A percentile compares a stretch with the other conserved stretches of the same genome.
Evolutionary conservation across 2,329 filamentous ascomycete species (phyloP).

Genomic region (Paecilomyces formosus): DNA sequence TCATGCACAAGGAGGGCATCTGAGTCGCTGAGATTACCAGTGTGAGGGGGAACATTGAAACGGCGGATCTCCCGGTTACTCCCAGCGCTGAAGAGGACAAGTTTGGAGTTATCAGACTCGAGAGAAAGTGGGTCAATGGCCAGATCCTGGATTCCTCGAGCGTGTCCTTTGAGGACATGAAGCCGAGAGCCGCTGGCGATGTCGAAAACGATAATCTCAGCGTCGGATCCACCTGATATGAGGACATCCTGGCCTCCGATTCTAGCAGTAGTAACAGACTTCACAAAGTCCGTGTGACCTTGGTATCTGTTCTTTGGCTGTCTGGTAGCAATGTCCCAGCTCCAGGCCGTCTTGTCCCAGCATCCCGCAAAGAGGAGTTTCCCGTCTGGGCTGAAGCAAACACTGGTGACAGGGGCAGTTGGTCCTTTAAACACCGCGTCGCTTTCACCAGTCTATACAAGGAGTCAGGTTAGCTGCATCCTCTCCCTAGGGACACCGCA

Average conservation of each 20-base stretch:
- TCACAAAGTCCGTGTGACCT: constrained; percentile 88
- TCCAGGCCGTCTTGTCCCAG: constrained; percentile 92
- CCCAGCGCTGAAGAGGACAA: constrained; percentile 69
- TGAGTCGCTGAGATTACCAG: constrained; percentile 46
- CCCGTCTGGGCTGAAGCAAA: constrained; percentile 55
- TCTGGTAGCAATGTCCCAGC: constrained; percentile 61
- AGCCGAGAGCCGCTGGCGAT: constrained; percentile 58
- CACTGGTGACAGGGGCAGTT: constrained; percentile 68
- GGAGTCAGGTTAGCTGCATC: constrained; percentile 7
- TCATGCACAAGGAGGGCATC: constrained; percentile 71
- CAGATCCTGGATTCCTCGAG: constrained; percentile 72
- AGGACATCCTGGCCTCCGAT: constrained; percentile 56
- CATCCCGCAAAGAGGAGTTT: constrained; percentile 72
- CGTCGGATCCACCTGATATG: constrained; percentile 70
- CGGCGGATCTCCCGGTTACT: constrained; percentile 72
- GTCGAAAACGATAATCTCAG: constrained; percentile 80
- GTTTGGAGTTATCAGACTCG: constrained; percentile 25
- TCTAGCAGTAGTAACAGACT: constrained; percentile 60
- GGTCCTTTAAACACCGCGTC: constrained; percentile 60
- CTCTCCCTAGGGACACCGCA: constrained; percentile 6
- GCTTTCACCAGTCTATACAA: constrained; percentile 36
- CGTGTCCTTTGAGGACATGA: constrained; percentile 70
- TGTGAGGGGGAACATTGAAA: constrained; percentile 37
- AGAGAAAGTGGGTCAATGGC: constrained; percentile 62
- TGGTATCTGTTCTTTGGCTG: constrained; percentile 53